Conservation (phyloP, 768 basidiomycete species). For the Termitomyces bulborhizus region DNA sequence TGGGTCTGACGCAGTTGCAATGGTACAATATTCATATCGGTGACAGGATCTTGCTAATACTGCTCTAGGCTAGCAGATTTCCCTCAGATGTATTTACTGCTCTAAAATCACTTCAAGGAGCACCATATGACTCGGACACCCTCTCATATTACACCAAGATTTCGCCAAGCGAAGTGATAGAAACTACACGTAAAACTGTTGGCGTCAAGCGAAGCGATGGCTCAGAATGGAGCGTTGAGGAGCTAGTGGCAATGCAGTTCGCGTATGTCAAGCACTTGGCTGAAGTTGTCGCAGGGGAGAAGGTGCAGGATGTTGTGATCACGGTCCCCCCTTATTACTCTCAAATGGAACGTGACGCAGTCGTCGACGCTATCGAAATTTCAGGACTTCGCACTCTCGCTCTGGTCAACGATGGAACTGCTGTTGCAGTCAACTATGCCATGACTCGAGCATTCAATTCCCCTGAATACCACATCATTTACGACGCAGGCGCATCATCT, state of each 20-base stretch:
- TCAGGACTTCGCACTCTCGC: constrained; percentile 80
- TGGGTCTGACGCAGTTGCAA: constrained; percentile 80
- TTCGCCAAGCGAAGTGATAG: constrained; percentile 42
- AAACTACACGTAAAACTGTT: constrained; percentile 56
- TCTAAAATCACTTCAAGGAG: constrained; percentile 79
- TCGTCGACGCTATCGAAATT: constrained; percentile 89
- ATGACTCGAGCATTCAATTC: constrained; percentile 87
- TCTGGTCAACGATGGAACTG: constrained; percentile 88
- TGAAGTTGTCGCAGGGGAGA: constrained; percentile 67
- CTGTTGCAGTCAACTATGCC: constrained; percentile 96
- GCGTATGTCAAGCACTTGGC: constrained; percentile 87
- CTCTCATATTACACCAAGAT: constrained; percentile 55
- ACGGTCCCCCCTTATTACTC: constrained; percentile 90
- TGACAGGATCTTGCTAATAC: not conserved
- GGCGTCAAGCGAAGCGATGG: constrained; percentile 55
- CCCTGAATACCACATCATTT: constrained; percentile 85
- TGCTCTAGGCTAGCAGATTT: constrained; percentile 78
- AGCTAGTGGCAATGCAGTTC: constrained; percentile 92
- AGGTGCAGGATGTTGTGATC: constrained; percentile 77
- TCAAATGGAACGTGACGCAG: constrained; percentile 86
- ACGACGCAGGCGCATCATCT: constrained; percentile 87
- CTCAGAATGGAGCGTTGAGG: constrained; percentile 77
- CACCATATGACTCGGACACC: constrained; percentile 50
- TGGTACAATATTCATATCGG: constrained; percentile 47
- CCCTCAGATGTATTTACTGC: constrained; percentile 84